phyloP scores from a whole-genome alignment of 345 rosid genomes.

The Lumnitzera racemosa region DNA sequence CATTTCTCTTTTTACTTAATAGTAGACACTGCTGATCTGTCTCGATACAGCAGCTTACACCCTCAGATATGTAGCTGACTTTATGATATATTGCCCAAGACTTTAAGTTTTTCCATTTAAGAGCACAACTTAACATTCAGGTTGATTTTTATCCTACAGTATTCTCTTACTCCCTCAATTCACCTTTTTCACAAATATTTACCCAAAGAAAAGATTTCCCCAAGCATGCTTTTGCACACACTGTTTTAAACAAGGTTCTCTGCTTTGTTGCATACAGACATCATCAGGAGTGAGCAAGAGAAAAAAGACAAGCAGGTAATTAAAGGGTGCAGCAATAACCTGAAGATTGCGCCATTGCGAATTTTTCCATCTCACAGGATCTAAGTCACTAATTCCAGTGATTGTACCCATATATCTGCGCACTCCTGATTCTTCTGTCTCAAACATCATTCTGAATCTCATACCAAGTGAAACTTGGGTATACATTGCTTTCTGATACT shows the following conservation, averaged over 20 bases:
- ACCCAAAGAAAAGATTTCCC: too few species aligned
- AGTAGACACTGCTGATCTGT: too few species aligned
- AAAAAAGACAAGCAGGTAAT: neutral
- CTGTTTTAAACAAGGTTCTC: too few species aligned
- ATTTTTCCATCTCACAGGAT: constrained; percentile 81
- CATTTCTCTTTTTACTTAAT: too few species aligned
- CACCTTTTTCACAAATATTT: neutral
- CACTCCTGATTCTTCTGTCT: constrained; percentile 92
- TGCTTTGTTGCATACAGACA: too few species aligned
- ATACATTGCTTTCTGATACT: constrained; percentile 80
- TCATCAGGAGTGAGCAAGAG: neutral
- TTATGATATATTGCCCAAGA: too few species aligned
- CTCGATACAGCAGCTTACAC: too few species aligned
- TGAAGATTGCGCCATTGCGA: constrained; percentile 99
- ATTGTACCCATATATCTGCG: constrained; percentile 97
- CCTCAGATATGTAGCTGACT: too few species aligned
- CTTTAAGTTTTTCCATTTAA: too few species aligned
- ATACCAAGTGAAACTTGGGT: constrained; percentile 88
- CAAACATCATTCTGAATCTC: constrained; percentile 98
- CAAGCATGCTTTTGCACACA: too few species aligned
- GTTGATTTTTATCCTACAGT: neutral
- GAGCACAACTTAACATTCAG: too few species aligned
- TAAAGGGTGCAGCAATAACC: constrained; percentile 28
- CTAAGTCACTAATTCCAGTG: constrained; percentile 82
- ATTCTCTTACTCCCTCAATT: neutral